Conservation (phyloP, 2,329 filamentous ascomycete species). For the Lasiodiplodia citricola region DNA sequence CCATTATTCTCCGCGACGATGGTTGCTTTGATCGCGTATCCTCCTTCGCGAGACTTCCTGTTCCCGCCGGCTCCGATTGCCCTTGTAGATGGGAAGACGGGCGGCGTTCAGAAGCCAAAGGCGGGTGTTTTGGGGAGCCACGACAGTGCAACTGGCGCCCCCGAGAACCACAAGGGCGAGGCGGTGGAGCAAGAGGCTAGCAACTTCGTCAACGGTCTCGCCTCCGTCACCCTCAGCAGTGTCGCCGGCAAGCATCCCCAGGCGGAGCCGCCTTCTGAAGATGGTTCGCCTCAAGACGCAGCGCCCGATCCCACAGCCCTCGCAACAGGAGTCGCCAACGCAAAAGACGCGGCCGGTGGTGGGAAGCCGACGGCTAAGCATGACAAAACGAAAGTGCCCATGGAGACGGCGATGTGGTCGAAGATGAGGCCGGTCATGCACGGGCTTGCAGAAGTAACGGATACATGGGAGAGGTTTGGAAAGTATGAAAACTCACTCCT, state of each 20-base stretch:
- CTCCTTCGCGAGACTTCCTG: conserved; percentile 64
- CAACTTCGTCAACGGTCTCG: conserved; percentile 78
- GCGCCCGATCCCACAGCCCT: conserved; percentile 67
- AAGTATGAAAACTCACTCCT: conserved; percentile 50
- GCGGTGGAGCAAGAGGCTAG: conserved; percentile 82
- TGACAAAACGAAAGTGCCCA: conserved; percentile 79
- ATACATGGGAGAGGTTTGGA: conserved; percentile 67
- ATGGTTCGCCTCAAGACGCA: conserved; percentile 52
- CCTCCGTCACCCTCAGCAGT: conserved; percentile 73
- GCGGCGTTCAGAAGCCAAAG: conserved; percentile 77
- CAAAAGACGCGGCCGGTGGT: conserved; percentile 60
- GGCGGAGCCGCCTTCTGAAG: conserved; percentile 59
- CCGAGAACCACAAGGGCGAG: conserved; percentile 82
- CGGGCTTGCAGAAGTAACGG: conserved; percentile 62
- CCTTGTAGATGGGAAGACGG: conserved; percentile 71
- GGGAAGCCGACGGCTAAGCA: conserved; percentile 57
- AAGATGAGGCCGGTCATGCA: conserved; percentile 78
- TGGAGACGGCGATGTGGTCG: conserved; percentile 77
- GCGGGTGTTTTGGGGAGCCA: conserved; percentile 77
- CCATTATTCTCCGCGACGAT: conserved; percentile 65
- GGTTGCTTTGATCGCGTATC: conserved; percentile 70
- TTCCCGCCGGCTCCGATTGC: conserved; percentile 81
- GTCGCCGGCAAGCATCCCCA: conserved; percentile 79
- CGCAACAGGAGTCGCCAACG: conserved; percentile 59
- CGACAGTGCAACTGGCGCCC: conserved; percentile 79